Conservation (phyloP, 2,329 filamentous ascomycete species). For the Alternaria sp. region DNA sequence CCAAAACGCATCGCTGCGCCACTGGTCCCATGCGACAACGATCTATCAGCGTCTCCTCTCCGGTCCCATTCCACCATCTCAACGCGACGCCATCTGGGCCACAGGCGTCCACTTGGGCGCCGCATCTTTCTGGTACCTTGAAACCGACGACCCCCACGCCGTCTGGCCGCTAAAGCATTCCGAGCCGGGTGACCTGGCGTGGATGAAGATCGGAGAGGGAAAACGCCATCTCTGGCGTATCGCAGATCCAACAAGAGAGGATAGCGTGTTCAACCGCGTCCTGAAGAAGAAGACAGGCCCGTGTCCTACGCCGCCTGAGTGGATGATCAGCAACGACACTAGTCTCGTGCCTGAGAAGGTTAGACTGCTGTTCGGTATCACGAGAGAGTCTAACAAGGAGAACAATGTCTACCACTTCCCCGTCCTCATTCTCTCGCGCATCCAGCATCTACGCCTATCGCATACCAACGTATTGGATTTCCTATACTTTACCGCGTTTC, state of each 20-base stretch:
- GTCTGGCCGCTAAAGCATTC: conserved; percentile 63
- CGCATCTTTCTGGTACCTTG: conserved; percentile 55
- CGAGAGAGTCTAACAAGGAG: conserved; percentile 20
- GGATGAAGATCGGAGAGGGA: conserved; percentile 63
- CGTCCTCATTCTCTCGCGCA: conserved; percentile 47
- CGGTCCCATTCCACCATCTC: conserved; percentile 40
- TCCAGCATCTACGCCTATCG: conserved; percentile 46
- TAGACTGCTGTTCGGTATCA: conserved; percentile 36
- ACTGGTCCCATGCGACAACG: conserved; percentile 56
- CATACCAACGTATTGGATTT: conserved; percentile 55
- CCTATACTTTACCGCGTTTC: conserved; percentile 55
- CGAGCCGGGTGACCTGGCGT: conserved; percentile 58
- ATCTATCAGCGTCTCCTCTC: conserved; percentile 57
- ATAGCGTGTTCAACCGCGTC: conserved; percentile 55
- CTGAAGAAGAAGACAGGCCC: conserved; percentile 24
- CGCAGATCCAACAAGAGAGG: conserved; percentile 55
- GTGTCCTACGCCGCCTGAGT: conserved; percentile 13
- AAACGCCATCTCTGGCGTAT: conserved; percentile 63
- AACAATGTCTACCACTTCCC: conserved; percentile 38
- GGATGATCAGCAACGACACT: conserved; percentile 2
- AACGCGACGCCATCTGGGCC: conserved; percentile 57
- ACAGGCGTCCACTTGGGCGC: conserved; percentile 56
- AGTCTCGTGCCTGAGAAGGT: conserved; percentile 44
- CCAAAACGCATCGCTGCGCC: conserved; percentile 49
- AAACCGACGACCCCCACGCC: conserved; percentile 51